These are phyloP conservation scores for Microdochium nivale DNA, from an alignment of 2,329 filamentous ascomycete genomes.

Conservation along the genomic window DNA sequence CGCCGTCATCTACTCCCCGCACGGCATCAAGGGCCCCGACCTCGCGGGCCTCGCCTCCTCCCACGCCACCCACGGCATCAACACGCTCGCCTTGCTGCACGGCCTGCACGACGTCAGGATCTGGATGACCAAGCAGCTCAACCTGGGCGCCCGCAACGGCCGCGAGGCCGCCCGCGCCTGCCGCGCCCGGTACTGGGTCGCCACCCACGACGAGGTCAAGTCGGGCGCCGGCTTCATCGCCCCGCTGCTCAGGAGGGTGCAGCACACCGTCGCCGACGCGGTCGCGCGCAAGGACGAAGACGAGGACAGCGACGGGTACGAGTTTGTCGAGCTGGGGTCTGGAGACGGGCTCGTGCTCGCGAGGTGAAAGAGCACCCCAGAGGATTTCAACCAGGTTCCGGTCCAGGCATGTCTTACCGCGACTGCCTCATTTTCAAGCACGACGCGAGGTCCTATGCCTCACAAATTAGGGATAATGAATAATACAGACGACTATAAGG, in stretches of 20 bases:
- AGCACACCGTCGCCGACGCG: constrained; percentile 33
- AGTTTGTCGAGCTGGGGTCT: constrained; percentile 44
- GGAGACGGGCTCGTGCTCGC: constrained; percentile 44
- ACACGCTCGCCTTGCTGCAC: constrained; percentile 51
- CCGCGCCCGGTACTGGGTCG: constrained; percentile 53
- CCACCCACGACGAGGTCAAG: constrained; percentile 58
- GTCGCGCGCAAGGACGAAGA: constrained; percentile 15
- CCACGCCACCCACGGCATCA: constrained; percentile 27
- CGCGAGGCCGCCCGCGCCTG: constrained; percentile 43
- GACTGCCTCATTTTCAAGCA: too few species aligned
- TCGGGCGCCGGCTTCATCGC: constrained; percentile 48
- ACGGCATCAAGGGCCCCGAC: constrained; percentile 43
- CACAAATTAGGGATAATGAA: too few species aligned
- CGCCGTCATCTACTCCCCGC: constrained; percentile 55
- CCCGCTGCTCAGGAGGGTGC: constrained; percentile 35
- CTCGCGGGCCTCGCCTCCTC: constrained; percentile 30
- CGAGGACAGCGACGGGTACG: constrained; percentile 30
- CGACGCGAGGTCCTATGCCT: too few species aligned
- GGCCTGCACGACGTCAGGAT: constrained; percentile 54
- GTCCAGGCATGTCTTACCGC: too few species aligned
- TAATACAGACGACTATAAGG: too few species aligned
- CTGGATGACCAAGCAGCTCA: constrained; percentile 44
- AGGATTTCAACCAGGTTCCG: too few species aligned
- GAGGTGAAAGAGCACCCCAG: too few species aligned
- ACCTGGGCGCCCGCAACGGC: constrained; percentile 55